Base-by-base conservation (phyloP, 2,329 filamentous ascomycete genomes). In the Aspergillus calidoustus region DNA sequence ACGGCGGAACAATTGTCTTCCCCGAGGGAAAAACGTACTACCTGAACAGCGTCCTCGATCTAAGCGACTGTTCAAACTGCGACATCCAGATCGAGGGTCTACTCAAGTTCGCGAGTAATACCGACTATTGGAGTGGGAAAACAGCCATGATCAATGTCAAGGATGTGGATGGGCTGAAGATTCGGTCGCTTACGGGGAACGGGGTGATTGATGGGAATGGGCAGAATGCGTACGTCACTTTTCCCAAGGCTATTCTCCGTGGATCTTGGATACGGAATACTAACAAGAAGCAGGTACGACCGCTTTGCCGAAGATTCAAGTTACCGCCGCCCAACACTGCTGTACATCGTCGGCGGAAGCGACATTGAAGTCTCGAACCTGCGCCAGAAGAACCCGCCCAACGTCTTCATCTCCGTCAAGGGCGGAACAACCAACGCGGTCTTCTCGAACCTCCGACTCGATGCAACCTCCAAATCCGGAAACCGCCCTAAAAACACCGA, bases 161-260 rank as follows among this genome's bases (percentile, higher is more conserved):
- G 13, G 69, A 72, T 9, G 76, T 81, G 38, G 72, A 68, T 3
- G 77, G 74, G 0, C 70, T 77, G 23, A 79, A 73, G 25, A 74
- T 83, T n/a, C 71, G 71, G 9, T 81, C 78, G 0, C 30, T 77
- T 2, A 79, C 74, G 0, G 79, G 76, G 6, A 69, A 64, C 1
- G 81, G 81, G 17, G 65, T 80, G 0, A 80, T 83, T 48, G 81
- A 83, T 65, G 81, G 80, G 2, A 82, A 80, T 64, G 81, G 81
- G 1, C 81, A 83, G 67, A 71, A 74, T 38, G 74, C 79, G 55
- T 74, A 68, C 23, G 65, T 41, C n/a, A 11, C 22, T 43, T 43
- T 25, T 25, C 22, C 25, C 7, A 3, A 3, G 1, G 5, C 1
- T 25, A 17, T 1, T 11, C 28, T 50, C 19, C 19, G 19, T 19